Evolutionary conservation across 345 rosid species (phyloP).

Genomic region (Theobroma cacao): DNA sequence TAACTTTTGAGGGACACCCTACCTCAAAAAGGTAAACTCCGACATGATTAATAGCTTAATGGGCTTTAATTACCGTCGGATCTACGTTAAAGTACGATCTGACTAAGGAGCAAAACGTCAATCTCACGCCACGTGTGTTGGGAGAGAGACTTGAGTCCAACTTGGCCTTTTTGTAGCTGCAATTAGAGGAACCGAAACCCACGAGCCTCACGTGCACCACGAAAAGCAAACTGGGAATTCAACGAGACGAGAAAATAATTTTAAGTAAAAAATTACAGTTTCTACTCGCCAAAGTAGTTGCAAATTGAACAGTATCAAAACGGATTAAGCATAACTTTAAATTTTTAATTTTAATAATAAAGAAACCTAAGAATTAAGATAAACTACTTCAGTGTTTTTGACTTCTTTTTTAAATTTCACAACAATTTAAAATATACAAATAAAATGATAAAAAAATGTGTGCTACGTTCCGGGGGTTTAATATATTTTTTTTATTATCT

Average conservation of each 20-base stretch:
- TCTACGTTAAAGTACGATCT: constrained; percentile 1
- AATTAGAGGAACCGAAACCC: background rate
- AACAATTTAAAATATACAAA: no score
- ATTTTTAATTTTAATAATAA: no score
- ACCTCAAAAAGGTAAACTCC: background rate
- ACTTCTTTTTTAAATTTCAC: no score
- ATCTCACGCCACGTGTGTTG: background rate
- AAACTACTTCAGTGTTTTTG: no score
- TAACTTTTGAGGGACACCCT: background rate
- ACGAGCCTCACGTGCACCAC: constrained; percentile 4
- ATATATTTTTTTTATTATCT: no score
- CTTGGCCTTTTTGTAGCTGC: background rate
- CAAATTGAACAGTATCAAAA: no score
- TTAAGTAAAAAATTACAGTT: background rate
- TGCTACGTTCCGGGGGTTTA: no score
- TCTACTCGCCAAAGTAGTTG: no score
- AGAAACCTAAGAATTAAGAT: no score
- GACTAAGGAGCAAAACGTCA: background rate
- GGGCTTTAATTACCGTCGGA: constrained; percentile 1
- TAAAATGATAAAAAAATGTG: no score
- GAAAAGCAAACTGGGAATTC: background rate
- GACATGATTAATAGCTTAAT: background rate
- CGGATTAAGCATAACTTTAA: no score
- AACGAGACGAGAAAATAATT: background rate
- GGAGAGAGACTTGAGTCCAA: background rate